Base-by-base conservation (phyloP, 2,329 filamentous ascomycete species). In the Endoconidiophora laricicola region DNA sequence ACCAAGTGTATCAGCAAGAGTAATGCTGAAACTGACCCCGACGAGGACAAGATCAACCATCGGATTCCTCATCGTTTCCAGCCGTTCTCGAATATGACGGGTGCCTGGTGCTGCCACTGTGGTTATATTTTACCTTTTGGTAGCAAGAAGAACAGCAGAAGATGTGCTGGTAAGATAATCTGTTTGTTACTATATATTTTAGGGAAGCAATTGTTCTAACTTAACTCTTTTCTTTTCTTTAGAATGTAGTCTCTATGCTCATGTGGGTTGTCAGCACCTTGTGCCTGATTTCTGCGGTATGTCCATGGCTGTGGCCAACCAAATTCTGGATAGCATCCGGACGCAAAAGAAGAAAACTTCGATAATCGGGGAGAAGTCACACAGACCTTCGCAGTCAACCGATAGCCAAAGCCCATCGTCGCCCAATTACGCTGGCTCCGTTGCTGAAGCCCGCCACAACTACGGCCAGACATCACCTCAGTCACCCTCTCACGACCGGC, bases 1-100 rank as follows among this genome's bases (percentile, higher is more conserved):
- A 98, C 91, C 56, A 98, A 98, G 67, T 98, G 91, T 69, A 98
- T 98, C 65, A 96, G 90, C 69, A 96, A 98, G 65, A 95, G 90
- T 55, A 98, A 98, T 62, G 90, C 91, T 56, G 91, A 98, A 65
- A 94, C 86, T 4, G 91, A 98, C 63, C 90, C 91, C 20, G 91
- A 98, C 66, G 91, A 98, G 66, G 91, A 95, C 67, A 98, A 96
- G 72, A 93, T 98, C 76, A 98, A 98, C 63, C 91, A 98, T 64
- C 85, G 91, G 56, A 98, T 98, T 62, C 91, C 91, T 6, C 91
- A 98, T 74, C 82, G 91, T 49, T 98, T 96, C 71, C 81, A 90
- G 60, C 79, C 83, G n/a, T 98, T 93, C 63, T 87, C 87, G 56
- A 98, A 98, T 61, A 85, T 98, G 67, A 91, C 88, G 14, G 91